Evolutionary conservation across 768 basidiomycete species (phyloP), one percentile per base, ranked within the genome.

Genomic region (Sporobolomyces pararoseus): DNA sequence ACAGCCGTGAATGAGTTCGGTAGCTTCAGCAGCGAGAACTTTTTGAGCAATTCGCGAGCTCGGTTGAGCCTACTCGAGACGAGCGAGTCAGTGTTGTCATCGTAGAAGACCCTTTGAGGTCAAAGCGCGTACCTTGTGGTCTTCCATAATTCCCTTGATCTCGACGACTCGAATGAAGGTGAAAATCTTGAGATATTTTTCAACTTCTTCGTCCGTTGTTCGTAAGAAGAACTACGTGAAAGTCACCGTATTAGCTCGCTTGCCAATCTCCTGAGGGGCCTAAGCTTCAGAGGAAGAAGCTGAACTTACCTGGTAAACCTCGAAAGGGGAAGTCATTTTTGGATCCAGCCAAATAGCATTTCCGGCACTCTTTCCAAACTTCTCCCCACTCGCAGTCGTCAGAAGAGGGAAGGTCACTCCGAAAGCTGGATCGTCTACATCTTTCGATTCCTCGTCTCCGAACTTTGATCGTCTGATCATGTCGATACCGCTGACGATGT

Each of bases 331-430:
- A 4, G 95, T 98, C 77, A 89, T 78, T 17, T 80, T 76, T 32
- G 84, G 81, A 78, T 96, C 87, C 44, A 99, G 81, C 90, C 95
- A 97, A 2, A 99, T 81, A 2, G 95, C 95, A 76, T 97, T 98
- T 4, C 95, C 94, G 0, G 90, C 89, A 75, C 90, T 93, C 83
- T 99, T 99, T 10, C 95, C 96, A 79, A 98, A 95, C 81, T 99
- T 99, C 77, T 90, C 89, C 0, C 96, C 96, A 1, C 84, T 84
- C 1, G 89, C 83, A 1, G 91, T 94, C 16, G 92, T 94, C 47
- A 99, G 83, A 31, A 99, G 82, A n/a, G 94, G 95, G 3, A 94
- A 93, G 0, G 95, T 97, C 55, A 99, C 79, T 2, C 92, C 95
- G 77, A 84, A 95, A 10, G 86, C 89, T 7, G 76, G 73, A 42